Evolutionary conservation across 352 stramenopile species (phyloP).

Genomic region (Phytophthora citrophthora): DNA sequence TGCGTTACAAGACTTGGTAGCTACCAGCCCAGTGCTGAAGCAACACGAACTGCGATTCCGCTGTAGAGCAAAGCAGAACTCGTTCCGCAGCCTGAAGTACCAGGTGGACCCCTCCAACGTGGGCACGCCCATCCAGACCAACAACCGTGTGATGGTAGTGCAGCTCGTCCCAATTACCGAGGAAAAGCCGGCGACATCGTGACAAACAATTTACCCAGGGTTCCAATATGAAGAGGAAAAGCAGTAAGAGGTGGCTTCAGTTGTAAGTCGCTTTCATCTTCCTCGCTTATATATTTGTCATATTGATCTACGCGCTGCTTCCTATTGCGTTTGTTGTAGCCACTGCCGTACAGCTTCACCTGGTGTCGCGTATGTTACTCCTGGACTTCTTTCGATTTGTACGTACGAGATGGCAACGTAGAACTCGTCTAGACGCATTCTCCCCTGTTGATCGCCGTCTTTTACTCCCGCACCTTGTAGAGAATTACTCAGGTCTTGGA

Average conservation of each 20-base stretch:
- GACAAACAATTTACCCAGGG: neutral
- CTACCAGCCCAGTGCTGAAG: conserved; percentile 13
- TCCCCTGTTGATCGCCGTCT: conserved; percentile 17
- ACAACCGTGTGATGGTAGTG: conserved; percentile 61
- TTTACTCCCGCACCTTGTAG: conserved; percentile 13
- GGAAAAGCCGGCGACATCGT: conserved; percentile 10
- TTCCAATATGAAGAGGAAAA: neutral
- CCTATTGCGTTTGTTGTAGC: conserved; percentile 77
- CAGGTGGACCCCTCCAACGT: conserved; percentile 55
- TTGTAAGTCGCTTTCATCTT: conserved; percentile 22
- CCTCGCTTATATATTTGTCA: conserved; percentile 23
- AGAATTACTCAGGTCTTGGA: conserved; percentile 35
- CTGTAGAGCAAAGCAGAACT: conserved; percentile 54
- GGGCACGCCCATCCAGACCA: conserved; percentile 56
- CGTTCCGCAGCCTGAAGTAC: conserved; percentile 68
- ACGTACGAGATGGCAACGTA: conserved; percentile 72
- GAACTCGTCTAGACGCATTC: conserved; percentile 74
- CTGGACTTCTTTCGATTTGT: conserved; percentile 48
- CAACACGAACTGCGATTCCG: conserved; percentile 35
- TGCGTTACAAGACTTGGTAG: conserved; percentile 41
- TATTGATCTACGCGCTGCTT: conserved; percentile 20
- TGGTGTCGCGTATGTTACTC: conserved; percentile 40
- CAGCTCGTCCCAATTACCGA: conserved; percentile 24
- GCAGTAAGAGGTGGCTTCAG: conserved; percentile 1
- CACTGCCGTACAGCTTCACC: conserved; percentile 71